Evolutionary conservation across 164 flowering plant species (phyloP).

Genomic region (Berberis vulgaris): DNA sequence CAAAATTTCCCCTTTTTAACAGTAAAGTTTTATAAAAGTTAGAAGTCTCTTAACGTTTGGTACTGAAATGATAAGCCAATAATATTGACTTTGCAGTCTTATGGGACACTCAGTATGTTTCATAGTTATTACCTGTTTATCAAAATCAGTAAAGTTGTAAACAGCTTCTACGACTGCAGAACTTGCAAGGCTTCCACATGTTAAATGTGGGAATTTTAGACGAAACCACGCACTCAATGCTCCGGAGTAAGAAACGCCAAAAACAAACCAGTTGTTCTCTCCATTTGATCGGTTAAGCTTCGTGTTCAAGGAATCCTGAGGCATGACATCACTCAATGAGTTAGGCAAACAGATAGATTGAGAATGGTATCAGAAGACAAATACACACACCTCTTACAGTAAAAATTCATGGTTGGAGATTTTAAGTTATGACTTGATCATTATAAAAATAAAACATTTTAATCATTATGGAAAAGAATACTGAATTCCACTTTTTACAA

Average conservation of each 20-base stretch:
- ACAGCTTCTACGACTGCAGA: slow-evolving; percentile 91
- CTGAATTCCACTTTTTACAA: no score
- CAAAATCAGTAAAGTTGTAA: slow-evolving; percentile 79
- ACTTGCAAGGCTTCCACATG: slow-evolving; percentile 98
- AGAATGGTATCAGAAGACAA: neutral
- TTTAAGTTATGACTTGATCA: no score
- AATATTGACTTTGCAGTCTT: no score
- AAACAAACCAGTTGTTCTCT: slow-evolving; percentile 86
- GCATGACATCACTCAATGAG: neutral
- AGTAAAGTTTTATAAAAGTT: no score
- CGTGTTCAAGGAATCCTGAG: slow-evolving; percentile 58
- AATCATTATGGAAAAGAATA: no score
- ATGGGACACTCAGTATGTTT: no score
- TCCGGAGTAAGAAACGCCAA: slow-evolving; percentile 86
- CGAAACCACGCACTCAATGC: slow-evolving; percentile 99
- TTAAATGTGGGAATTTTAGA: slow-evolving; percentile 88
- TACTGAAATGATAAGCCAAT: no score
- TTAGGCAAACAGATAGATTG: neutral
- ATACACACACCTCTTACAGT: neutral
- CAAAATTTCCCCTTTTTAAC: no score
- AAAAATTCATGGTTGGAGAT: no score
- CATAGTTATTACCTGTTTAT: slow-evolving; percentile 52
- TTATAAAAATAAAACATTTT: no score
- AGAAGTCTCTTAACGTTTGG: no score
- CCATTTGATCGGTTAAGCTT: slow-evolving; percentile 45